Conservation (phyloP, 2,329 filamentous ascomycete genomes). For the Cytospora chrysosperma region DNA sequence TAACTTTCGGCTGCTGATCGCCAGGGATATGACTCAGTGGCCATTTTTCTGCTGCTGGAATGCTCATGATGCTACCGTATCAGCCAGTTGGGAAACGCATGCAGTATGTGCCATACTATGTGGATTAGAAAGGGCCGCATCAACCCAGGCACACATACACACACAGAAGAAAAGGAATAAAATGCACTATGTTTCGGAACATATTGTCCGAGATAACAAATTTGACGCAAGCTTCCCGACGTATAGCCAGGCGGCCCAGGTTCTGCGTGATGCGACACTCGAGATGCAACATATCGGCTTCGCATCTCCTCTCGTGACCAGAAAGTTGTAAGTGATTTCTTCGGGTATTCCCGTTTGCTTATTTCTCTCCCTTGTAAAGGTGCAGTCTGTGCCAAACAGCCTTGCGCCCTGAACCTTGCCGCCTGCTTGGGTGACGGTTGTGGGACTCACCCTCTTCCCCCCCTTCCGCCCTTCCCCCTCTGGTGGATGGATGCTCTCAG, state of each 20-base stretch:
- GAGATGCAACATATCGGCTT: not conserved
- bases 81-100: not conserved
- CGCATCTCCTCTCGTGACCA: not conserved
- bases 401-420: not conserved
- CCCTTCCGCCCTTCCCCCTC: too few relatives aligned
- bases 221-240: not conserved
- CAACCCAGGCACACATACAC: too few relatives aligned
- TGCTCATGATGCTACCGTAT: too few relatives aligned
- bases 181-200: not conserved
- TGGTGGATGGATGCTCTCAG: too few relatives aligned
- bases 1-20: not conserved
- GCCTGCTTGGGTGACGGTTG: not conserved
- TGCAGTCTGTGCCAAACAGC: not conserved
- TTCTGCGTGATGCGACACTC: not conserved
- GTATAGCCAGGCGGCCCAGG: not conserved
- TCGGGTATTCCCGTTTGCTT: not conserved
- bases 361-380: too few relatives aligned
- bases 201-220: not conserved
- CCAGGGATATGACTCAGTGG: not conserved
- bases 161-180: not conserved
- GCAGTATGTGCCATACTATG: not conserved
- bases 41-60: too few relatives aligned
- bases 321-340: not conserved
- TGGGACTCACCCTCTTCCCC: not conserved
- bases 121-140: too few relatives aligned